Base-by-base conservation (phyloP, 164 flowering plant genomes). In the Magnolia sinica region DNA sequence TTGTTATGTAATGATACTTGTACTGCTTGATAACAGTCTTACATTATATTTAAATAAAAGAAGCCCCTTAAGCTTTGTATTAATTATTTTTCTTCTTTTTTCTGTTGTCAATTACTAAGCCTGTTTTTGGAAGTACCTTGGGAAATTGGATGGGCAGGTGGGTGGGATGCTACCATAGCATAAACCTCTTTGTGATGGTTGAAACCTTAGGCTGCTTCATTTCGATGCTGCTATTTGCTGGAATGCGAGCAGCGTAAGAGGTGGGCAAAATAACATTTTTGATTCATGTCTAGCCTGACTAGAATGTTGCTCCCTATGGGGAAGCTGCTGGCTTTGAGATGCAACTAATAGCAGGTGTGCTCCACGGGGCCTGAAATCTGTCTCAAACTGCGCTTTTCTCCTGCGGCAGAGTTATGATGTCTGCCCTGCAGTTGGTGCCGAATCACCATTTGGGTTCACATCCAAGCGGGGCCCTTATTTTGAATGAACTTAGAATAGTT, bases 1-100 rank as follows among this genome's bases (percentile, higher is more conserved):
- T 55, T 55, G 61, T 55, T 77, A 65, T 70, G 55, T 16, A 76
- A 68, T 78, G 76, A 72, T 77, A 80, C 73, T 76, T 75, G 78
- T 64, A 64, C 77, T 71, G 68, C 23, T 64, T 64, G 68, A 20
- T 64, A 64, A 64, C 24, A 64, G 45, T 4, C 20, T 64, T n/a
- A n/a, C 68, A 55, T 55, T 64, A 64, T 64, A 64, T 18, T 64
- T 64, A 64, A 64, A 64, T 64, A 22, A 22, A 64, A 20, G 23
- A 64, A 20, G 22, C 68, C 68, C 27, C 68, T 64, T n/a, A 22
- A 64, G 19, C 68, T 64, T n/a, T 20, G 22, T 13, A n/a, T 64
- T 64, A 18, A n/a, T 64, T 64, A 64, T 18, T 22, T 64, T 22
- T 8, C 18, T 20, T 64, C 68, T n/a, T 55, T 55, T 16, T 16